Evolutionary conservation across 2,329 filamentous ascomycete species (phyloP), one percentile per base, ranked within the genome.

Genomic region (Tolypocladium tropicale): DNA sequence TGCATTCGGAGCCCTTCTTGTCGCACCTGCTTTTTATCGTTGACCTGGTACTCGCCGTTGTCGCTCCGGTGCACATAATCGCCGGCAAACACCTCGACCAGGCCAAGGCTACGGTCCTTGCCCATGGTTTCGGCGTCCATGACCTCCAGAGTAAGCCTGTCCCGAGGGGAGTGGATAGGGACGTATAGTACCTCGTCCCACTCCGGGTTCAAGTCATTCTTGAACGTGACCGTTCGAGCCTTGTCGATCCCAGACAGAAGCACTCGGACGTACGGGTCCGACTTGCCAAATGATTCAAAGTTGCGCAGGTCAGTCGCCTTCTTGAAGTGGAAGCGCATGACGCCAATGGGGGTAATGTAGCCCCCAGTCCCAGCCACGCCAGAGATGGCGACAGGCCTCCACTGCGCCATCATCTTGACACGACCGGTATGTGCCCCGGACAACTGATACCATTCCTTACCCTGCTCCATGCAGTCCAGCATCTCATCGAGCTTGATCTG

Each of bases 111-210:
- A 56, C 94, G 87, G 70, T 99, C 94, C 68, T 91, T 94, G 64
- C 90, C 90, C 66, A 97, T 80, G 63, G 85, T 92, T 72, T 99
- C 94, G 59, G 94, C 85, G 65, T 99, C 94, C 93, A 99, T 96
- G 61, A 97, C 91, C 70, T 99, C 94, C 21, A 99, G 74, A 1
- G 85, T 84, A 33, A 99, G 77, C 66, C 88, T 90, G 69, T 99
- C 94, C 34, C 90, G 86, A 16, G 81, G 65, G 7, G 86, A 91
- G 69, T 96, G 93, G 56, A 99, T 82, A 1, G 95, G 93, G 1
- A 99, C 81, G 67, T 99, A 99, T 25, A 96, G 81, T 28, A 99
- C 85, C 72, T 99, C 94, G 65, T 99, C 91, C 86, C 89, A 99
- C 54, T 94, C 88, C 2, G 94, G 94, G 68, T 95, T 90, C 57